phyloP scores from a whole-genome alignment of 2,329 filamentous ascomycete genomes.

The Colletotrichum sp. region DNA sequence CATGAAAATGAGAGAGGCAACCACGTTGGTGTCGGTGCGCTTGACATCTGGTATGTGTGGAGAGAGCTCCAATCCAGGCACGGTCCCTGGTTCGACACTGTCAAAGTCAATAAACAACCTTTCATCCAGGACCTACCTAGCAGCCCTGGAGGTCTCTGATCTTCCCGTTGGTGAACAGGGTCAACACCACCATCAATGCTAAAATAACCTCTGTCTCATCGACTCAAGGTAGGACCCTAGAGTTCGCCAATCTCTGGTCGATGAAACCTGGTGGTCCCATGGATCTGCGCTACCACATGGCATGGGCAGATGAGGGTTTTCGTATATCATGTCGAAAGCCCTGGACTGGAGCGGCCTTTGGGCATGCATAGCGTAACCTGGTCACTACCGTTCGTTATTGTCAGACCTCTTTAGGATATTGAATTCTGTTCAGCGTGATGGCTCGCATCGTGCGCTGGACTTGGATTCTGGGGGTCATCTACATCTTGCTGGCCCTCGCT shows the following conservation, averaged over 20 bases:
- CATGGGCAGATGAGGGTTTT: background rate
- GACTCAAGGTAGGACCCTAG: background rate
- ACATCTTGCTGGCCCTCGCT: background rate
- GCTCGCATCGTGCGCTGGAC: background rate
- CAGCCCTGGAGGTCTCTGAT: background rate
- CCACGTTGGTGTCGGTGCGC: background rate
- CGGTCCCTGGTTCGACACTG: background rate
- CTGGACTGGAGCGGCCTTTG: fast-evolving
- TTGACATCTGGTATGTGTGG: background rate
- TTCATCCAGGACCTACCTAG: background rate
- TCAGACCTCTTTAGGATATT: background rate
- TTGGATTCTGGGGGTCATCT: background rate
- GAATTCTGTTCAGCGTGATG: background rate
- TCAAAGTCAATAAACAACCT: background rate
- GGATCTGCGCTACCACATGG: background rate
- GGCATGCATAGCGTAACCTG: background rate
- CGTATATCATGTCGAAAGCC: background rate
- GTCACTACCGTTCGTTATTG: background rate
- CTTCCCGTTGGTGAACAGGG: background rate
- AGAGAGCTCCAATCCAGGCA: background rate
- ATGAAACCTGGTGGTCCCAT: background rate
- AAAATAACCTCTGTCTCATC: constrained; percentile 18
- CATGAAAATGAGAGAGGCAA: background rate
- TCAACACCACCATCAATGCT: constrained; percentile 9
- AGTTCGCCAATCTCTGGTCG: background rate